Evolutionary conservation across 768 basidiomycete species (phyloP), one percentile per base, ranked within the genome.

Genomic region (Suillus americanus): DNA sequence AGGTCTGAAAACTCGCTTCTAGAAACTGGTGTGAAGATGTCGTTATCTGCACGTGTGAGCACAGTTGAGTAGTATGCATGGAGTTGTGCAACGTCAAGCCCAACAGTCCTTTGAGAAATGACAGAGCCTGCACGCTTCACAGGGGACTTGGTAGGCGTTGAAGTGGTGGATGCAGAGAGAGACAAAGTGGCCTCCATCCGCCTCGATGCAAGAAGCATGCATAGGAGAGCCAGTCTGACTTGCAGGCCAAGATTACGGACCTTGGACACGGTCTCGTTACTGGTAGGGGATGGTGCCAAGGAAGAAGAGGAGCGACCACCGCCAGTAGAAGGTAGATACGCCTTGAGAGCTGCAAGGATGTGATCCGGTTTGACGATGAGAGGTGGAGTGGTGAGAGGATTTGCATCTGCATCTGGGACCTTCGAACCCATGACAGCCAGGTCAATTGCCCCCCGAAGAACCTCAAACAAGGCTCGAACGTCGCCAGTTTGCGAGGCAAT

Each of bases 401-500:
- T 72, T 64, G 71, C 62, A 23, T 70, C 71, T 56, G 62, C 43
- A 37, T 67, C 45, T 30, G 62, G 2, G 1, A 62, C 61, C 16
- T 69, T 68, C 16, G 71, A 66, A 54, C 73, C 71, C 30, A 76
- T 77, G n/a, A 83, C 78, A 0, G 88, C 87, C 16, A 88, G 76
- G 68, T 93, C 90, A 68, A 96, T 91, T 9, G 93, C 90, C 13
- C 88, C 85, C 37, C 92, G 85, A 12, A 93, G 81, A 14, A 94
- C 90, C 72, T 92, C 91, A 62, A 96, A 89, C 2, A 94, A 78
- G 30, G 84, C 86, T 46, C 94, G 82, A 10, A 95, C 91, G 69
- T 96, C 94, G 18, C 94, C 94, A 0, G 94, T 93, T 64, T 88
- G 81, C 2, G 90, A 83, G 5, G 94, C 92, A 23, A 94, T 79